Percentiles rank a stretch among this genome's conserved stretches.
Evolutionary conservation across 1,284 basidiomycete genomes (phyloP).

Genomic region (Ganoderma sp.): DNA sequence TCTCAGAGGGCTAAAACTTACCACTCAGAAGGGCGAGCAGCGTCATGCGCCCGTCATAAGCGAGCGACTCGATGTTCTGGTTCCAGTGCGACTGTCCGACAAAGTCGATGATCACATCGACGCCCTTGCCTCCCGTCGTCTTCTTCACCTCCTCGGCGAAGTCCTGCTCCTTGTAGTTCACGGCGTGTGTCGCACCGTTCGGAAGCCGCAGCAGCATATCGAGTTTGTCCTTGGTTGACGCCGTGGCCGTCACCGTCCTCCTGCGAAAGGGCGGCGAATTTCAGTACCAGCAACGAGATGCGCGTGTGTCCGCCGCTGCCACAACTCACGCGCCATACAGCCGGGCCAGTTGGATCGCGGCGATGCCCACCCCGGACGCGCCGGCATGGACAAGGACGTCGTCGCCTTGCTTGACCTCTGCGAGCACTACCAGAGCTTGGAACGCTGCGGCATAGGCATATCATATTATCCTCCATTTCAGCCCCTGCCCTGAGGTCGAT

Average conservation of each 20-base stretch:
- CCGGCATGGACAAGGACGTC: conserved; percentile 89
- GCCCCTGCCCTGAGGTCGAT: no score
- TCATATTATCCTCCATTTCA: no score
- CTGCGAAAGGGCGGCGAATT: conserved; percentile 45
- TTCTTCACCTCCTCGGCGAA: conserved; percentile 74
- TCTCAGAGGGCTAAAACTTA: conserved; percentile 39
- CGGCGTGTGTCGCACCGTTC: conserved; percentile 72
- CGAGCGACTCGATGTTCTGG: conserved; percentile 81
- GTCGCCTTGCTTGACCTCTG: conserved; percentile 72
- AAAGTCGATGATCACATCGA: conserved; percentile 88
- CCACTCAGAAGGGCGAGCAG: conserved; percentile 75
- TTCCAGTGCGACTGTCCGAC: conserved; percentile 85
- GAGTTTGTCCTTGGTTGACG: conserved; percentile 86
- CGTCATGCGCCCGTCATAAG: conserved; percentile 80
- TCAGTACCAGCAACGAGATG: conserved; percentile 19
- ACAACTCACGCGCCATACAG: conserved; percentile 70
- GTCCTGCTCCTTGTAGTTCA: conserved; percentile 88
- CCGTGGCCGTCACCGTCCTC: conserved; percentile 80
- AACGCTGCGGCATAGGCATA: conserved; percentile 72
- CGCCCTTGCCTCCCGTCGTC: conserved; percentile 70
- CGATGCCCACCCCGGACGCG: conserved; percentile 89
- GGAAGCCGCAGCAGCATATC: conserved; percentile 73
- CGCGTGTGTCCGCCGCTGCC: conserved; percentile 5
- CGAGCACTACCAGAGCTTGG: conserved; percentile 79
- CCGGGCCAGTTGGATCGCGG: conserved; percentile 89